These are phyloP conservation scores for Aristolochia fimbriata DNA, from an alignment of 164 flowering plant species.

Conservation along the genomic window DNA sequence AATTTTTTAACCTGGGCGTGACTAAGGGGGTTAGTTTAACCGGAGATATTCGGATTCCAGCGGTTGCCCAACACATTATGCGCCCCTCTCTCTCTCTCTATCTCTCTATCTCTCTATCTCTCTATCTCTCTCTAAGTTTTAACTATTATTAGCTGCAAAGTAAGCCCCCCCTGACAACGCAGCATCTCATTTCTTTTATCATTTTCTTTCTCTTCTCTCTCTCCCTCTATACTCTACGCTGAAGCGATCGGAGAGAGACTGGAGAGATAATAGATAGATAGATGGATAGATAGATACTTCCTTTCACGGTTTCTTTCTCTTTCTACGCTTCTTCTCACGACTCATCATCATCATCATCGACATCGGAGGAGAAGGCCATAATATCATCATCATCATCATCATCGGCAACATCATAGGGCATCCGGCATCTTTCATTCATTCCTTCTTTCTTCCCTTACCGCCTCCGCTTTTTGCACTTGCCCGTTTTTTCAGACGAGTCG, in stretches of 20 bases:
- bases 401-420: no score
- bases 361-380: no score
- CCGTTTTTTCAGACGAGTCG: neutral
- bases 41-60: conserved; percentile 18
- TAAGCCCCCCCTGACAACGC: conserved; percentile 38
- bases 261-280: no score
- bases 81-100: no score
- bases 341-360: conserved; percentile 15
- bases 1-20: no score
- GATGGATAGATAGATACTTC: no score
- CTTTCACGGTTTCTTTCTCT: conserved; percentile 16
- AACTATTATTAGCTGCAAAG: conserved; percentile 50
- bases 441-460: conserved; percentile 3
- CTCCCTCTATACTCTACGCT: conserved; percentile 6
- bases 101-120: no score
- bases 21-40: conserved; percentile 1
- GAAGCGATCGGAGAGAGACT: no score
- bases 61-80: no score
- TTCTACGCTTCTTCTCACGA: neutral
- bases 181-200: conserved; percentile 36
- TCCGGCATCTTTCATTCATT: conserved; percentile 1
- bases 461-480: conserved; percentile 1
- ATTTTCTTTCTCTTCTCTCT: conserved; percentile 15
- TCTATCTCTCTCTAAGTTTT: conserved; percentile 16
- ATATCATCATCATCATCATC: conserved; percentile 1